Base-by-base conservation (phyloP, 495 filamentous ascomycete genomes). In the Cladorrhinum samala region DNA sequence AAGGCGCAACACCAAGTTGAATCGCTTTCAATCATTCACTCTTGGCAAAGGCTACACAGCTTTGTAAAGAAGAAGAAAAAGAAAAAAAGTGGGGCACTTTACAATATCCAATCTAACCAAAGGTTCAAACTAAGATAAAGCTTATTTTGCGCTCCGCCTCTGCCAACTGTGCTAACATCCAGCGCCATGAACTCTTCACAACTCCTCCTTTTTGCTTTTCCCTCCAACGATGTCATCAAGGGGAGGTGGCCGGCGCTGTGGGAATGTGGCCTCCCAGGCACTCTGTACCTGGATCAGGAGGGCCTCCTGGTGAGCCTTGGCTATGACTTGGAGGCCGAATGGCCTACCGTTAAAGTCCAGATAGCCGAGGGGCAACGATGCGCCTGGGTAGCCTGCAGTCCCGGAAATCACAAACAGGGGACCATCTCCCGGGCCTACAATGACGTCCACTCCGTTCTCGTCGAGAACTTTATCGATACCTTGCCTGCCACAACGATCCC, bases 391-490 rank as follows among this genome's bases (percentile, higher is more conserved):
- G 7, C 39, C 39, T 4, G 39, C 68, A 61, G 63, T 65, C 3
- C 66, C 57, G 16, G 69, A 66, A 47, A 64, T 58, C 20, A 60
- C 50, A 52, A 62, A 65, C 1, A 72, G 44, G 9, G 57, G 43
- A 39, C 58, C 60, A 49, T 72, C 69, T 4, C 56, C 60, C 0
- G 67, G 67, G 11, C 53, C 63, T 14, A 52, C 62, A 17, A 72
- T 59, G 16, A 72, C 36, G 33, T 63, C 61, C 23, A 70, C 23
- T 9, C 52, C 42, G 9, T 65, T 43, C 19, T 43, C 44, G 11
- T 55, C 43, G 21, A 72, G 59, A 2, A 40, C 49, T 6, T 33
- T 7, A 21, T 58, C 49, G 1, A 58, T 19, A 43, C 8, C 6
- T 39, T 16, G 3, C 37, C 17, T 13, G 37, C 2, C 13, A 39